Evolutionary conservation across 176 grass and related monocot species (phyloP).

Genomic region (Carex parvula): DNA sequence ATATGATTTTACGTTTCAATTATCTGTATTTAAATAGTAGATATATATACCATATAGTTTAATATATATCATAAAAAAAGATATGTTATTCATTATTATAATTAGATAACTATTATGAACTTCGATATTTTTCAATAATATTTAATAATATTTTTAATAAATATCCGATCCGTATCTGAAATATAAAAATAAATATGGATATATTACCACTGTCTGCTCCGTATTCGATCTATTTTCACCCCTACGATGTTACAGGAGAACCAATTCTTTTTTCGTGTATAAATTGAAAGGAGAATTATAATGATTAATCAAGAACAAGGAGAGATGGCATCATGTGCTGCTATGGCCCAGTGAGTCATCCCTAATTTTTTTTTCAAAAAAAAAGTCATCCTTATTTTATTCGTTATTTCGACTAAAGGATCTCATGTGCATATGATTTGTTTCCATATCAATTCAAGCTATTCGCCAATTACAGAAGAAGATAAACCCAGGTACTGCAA

Average conservation of each 20-base stretch:
- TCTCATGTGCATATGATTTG: not conserved
- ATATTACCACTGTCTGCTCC: too few species aligned
- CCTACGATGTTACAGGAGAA: not conserved
- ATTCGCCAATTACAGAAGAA: not conserved
- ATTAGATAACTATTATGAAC: too few species aligned
- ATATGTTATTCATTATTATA: too few species aligned
- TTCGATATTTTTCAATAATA: too few species aligned
- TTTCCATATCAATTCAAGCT: not conserved
- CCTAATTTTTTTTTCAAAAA: not conserved
- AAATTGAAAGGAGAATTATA: not conserved
- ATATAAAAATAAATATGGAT: too few species aligned
- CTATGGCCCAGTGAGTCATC: not conserved
- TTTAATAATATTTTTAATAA: too few species aligned
- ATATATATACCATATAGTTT: too few species aligned
- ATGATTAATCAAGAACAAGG: not conserved
- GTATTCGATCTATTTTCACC: too few species aligned
- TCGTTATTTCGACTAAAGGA: not conserved
- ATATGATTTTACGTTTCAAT: too few species aligned
- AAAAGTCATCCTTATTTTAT: not conserved
- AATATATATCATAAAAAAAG: too few species aligned
- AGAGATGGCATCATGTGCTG: not conserved
- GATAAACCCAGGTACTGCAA: not conserved
- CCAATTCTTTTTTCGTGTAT: not conserved
- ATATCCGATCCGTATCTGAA: too few species aligned
- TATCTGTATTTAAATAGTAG: too few species aligned